Base-by-base conservation (phyloP, 2,329 filamentous ascomycete genomes). In the Paracoccidioides brasiliensis region DNA sequence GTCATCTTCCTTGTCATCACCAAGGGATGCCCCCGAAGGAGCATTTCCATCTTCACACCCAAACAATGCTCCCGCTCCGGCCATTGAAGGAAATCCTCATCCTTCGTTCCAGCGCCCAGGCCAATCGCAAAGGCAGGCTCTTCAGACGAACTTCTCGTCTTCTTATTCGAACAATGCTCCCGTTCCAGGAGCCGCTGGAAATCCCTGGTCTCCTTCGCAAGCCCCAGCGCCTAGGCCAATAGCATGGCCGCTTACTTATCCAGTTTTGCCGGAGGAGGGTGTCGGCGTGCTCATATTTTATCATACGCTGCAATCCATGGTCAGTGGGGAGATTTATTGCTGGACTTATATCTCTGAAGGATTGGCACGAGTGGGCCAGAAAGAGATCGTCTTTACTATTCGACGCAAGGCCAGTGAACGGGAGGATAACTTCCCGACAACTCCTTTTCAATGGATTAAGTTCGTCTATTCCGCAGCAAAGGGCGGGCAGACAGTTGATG, bases 291-390 rank as follows among this genome's bases (percentile, higher is more conserved):
- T 56, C 30, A 45, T 58, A 22, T 56, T 45, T 30, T 33, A 53
- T 30, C 56, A 58, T 54, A 56, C 35, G n/a, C 50, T 58, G 14
- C 30, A 44, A 35, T 53, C 56, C 12, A 53, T 38, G 41, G 28
- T 56, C n/a, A 53, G 51, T 5, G 56, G 54, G n/a, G 50, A 56
- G 14, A 33, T 58, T 14, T 30, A 56, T 33, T 58, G 56, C 22
- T 58, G 56, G 56, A 58, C 56, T 38, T 58, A 51, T 45, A 58
- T 58, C n/a, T 58, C 56, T 9, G 43, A 54, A 33, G 56, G 56
- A 9, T 40, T 58, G 44, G 42, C 42, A 28, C 43, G 5, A 54
- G 44, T 56, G 10, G 54, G 54, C 33, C 54, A 56, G 40, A 58
- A 58, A 37, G 56, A 58, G 9, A 14, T 58, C 6, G 56, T 58